phyloP scores from a whole-genome alignment of 139 green algal species.

The Chlorella vulgaris region DNA sequence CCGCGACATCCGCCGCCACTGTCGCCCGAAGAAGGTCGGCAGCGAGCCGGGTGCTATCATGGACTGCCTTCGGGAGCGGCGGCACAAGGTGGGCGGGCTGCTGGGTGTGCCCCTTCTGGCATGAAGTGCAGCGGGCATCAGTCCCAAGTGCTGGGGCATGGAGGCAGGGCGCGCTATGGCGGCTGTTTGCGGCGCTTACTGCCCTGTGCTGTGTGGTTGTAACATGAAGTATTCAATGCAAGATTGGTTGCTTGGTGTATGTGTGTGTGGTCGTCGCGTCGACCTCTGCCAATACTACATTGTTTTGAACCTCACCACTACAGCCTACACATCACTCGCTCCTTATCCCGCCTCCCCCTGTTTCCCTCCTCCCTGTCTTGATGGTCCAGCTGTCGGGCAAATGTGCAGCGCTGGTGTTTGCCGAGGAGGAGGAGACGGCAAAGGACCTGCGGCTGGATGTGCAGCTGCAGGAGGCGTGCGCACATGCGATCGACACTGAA shows the following conservation, averaged over 20 bases:
- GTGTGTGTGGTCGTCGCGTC: neutral
- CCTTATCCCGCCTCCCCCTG: neutral
- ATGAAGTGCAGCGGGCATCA: neutral
- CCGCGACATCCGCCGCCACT: constrained; percentile 70
- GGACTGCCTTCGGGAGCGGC: constrained; percentile 68
- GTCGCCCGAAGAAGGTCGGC: constrained; percentile 44
- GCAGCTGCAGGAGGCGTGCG: constrained; percentile 62
- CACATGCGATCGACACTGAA: constrained; percentile 45
- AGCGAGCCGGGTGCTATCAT: constrained; percentile 62
- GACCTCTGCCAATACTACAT: neutral
- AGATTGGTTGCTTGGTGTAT: neutral
- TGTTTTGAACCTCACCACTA: neutral
- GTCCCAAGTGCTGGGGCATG: neutral
- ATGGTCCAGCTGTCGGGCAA: constrained; percentile 3
- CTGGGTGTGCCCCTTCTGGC: neutral
- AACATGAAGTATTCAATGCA: no score
- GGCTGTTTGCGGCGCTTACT: neutral
- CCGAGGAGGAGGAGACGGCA: constrained; percentile 38
- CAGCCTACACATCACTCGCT: neutral
- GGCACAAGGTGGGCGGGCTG: constrained; percentile 7
- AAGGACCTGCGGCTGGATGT: constrained; percentile 75
- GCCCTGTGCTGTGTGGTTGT: no score
- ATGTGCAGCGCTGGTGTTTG: constrained; percentile 5
- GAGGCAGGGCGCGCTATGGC: neutral
- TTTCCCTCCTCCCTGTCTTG: no score